phyloP scores from a whole-genome alignment of 331 rosid genomes.

The Quercus lobata region DNA sequence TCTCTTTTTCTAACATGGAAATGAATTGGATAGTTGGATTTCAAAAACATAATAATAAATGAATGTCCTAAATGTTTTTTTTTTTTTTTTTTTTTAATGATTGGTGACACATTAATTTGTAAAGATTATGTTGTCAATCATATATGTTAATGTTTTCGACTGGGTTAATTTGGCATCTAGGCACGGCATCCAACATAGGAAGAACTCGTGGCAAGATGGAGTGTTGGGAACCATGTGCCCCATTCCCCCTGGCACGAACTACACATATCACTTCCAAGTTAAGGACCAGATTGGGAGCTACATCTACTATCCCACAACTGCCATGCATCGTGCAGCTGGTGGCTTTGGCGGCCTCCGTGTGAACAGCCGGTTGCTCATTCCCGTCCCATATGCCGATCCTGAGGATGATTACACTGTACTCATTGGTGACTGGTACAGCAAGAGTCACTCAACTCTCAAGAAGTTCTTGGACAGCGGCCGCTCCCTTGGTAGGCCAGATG shows the following conservation, averaged over 20 bases:
- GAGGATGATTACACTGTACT: conserved; percentile 67
- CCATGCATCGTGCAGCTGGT: conserved; percentile 55
- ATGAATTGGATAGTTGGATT: too few relatives aligned
- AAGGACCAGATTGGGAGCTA: conserved; percentile 83
- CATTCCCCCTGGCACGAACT: conserved; percentile 53
- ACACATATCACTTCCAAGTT: conserved; percentile 62
- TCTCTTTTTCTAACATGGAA: background rate
- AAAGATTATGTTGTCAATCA: too few relatives aligned
- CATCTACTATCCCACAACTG: conserved; percentile 51
- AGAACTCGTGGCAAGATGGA: conserved; percentile 76
- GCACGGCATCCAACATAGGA: conserved; percentile 64
- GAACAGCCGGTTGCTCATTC: conserved; percentile 58
- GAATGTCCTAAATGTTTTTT: too few relatives aligned
- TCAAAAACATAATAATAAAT: too few relatives aligned
- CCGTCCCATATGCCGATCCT: conserved; percentile 61
- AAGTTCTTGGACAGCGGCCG: conserved; percentile 46
- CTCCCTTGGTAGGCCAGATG: conserved; percentile 49
- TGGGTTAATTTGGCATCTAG: conserved; percentile 2
- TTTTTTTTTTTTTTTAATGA: too few relatives aligned
- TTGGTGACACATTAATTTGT: too few relatives aligned
- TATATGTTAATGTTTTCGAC: background rate
- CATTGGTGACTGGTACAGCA: conserved; percentile 62
- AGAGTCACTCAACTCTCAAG: conserved; percentile 42
- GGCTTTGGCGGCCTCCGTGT: conserved; percentile 65
- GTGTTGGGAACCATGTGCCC: conserved; percentile 61